Base-by-base conservation (phyloP, 1,284 basidiomycete genomes). In the Fomitopsis palustris region DNA sequence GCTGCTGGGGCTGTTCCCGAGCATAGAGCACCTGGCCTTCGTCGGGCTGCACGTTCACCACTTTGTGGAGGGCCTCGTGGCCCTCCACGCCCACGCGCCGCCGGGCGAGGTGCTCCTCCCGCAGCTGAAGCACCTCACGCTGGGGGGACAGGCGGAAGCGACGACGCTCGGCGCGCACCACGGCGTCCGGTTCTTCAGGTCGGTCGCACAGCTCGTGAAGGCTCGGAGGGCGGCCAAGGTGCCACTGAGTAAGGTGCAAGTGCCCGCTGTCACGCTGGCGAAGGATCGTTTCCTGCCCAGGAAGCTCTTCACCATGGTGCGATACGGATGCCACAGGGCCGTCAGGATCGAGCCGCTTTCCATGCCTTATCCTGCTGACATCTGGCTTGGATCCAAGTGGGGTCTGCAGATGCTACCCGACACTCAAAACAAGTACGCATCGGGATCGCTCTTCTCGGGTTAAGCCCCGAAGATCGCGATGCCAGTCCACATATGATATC, bases 21-120 rank as follows among this genome's bases (percentile, higher is more conserved):
- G 55, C 55, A 51, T 56, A 21, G 45, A 37, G 45, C 55, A 56
- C 23, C 45, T 56, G 21, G 45, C 45, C 4, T 51, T 56, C 35
- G 55, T 38, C 35, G 55, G 55, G 3, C 33, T 47, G 3, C 45
- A 56, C 33, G 55, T 56, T 1, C 31, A 51, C 27, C 35, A 25
- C 5, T 56, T 56, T 19, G 42, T 51, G 23, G 19, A 21, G 6
- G 43, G 45, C 7, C 27, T 56, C 10, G 21, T 21, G 23, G 45
- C 21, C 17, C 55, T 56, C 8, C 45, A 56, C 21, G 37, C 29
- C 17, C n/a, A 35, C 6, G 29, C 25, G 4, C 23, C n/a, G 4
- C 33, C 43, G 8, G 45, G 19, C 29, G 25, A 38, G n/a, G 45
- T 37, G 25, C 23, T 49, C n/a, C 35, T 56, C 14, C 55, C 55